Conservation (phyloP, 78 protist species). For the Tieghemostelium lacteum region DNA sequence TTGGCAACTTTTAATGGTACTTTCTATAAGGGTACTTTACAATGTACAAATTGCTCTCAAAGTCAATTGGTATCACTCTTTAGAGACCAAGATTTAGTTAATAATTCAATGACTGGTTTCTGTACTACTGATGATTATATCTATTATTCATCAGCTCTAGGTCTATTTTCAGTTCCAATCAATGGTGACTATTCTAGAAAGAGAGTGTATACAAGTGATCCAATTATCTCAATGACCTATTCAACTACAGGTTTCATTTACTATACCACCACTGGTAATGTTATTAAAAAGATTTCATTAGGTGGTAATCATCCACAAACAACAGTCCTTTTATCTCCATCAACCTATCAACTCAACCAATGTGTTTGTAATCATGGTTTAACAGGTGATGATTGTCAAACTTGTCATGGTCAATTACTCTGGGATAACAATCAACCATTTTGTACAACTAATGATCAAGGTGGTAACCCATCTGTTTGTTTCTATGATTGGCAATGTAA, state of each 20-base stretch:
- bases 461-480: not conserved
- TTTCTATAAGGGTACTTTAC: not conserved
- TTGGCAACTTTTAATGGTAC: not conserved
- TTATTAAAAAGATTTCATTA: not conserved
- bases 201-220: not conserved
- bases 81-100: not conserved
- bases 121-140: not conserved
- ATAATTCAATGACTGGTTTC: not conserved
- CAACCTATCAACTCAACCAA: not conserved
- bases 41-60: not conserved
- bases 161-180: not conserved
- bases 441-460: not conserved
- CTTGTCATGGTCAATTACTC: not conserved
- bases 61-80: not conserved
- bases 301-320: not conserved
- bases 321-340: not conserved
- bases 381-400: not conserved
- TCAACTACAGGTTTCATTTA: not conserved
- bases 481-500: not conserved
- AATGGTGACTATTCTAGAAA: not conserved
- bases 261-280: not conserved
- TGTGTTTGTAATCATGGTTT: not conserved
- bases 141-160: not conserved
- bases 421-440: not conserved
- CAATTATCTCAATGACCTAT: not conserved